Evolutionary conservation across 441 rosid genomes (phyloP).

Genomic region (Mallotus repandus): DNA sequence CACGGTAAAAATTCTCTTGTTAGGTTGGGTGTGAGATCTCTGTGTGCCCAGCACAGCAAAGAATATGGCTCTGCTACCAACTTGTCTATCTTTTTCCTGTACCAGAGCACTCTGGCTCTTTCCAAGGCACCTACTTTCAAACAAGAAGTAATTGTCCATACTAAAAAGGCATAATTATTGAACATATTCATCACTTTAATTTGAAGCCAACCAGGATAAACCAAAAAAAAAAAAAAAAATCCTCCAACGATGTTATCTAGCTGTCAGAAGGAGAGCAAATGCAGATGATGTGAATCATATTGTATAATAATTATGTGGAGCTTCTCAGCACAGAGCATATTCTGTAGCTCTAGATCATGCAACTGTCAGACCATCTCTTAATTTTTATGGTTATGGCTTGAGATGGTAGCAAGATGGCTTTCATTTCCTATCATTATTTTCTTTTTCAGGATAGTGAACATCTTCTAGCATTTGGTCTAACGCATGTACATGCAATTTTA

Average conservation of each 20-base stretch:
- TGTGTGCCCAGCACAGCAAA: not conserved
- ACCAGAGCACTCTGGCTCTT: slow-evolving; percentile 5
- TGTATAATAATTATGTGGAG: too few relatives aligned
- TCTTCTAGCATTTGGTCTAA: too few relatives aligned
- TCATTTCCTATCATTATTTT: not conserved
- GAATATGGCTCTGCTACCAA: slow-evolving; percentile 14
- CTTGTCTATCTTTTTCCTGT: slow-evolving; percentile 6
- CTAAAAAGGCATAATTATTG: slow-evolving; percentile 2
- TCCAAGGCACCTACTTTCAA: slow-evolving; percentile 10
- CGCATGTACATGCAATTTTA: not conserved
- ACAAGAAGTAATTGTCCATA: not conserved
- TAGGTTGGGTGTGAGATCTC: not conserved
- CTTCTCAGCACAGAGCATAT: not conserved
- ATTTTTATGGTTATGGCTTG: not conserved
- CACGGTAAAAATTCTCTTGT: not conserved
- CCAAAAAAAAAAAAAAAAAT: too few relatives aligned
- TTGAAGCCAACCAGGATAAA: slow-evolving; percentile 13
- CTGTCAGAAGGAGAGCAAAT: not conserved
- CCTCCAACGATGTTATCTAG: not conserved
- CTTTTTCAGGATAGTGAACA: not conserved
- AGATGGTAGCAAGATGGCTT: not conserved
- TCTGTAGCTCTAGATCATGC: not conserved
- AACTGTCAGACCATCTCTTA: too few relatives aligned
- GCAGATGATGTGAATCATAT: not conserved
- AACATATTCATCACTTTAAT: not conserved